Evolutionary conservation across 441 rosid genomes (phyloP), one percentile per base, ranked within the genome.

Genomic region (Erodium chrysanthum): DNA sequence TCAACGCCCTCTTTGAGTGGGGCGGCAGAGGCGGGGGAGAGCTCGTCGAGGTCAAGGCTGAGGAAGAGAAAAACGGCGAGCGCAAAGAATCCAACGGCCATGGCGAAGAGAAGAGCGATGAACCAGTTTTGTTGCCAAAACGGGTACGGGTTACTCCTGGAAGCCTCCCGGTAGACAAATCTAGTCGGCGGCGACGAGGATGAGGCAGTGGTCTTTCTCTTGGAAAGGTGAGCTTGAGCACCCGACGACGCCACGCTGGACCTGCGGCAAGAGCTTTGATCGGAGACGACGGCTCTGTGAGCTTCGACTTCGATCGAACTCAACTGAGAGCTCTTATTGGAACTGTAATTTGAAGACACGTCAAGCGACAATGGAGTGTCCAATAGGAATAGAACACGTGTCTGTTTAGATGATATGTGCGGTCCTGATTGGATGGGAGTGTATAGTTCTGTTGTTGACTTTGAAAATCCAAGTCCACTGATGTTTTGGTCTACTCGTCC

Each of bases 91-190:
- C 88, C 89, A 75, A 29, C 1, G 71, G 17, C 44, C 72, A 31
- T 4, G 83, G 71, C 1, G 85, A 67, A 4, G 82, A 69, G 23
- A 75, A 68, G 3, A 74, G 61, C 40, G 77, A 78, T 64, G 77
- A 94, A 94, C 98, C 98, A 94, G 65, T 80, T 86, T 77, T 84
- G 82, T 74, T 84, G 93, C 96, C 95, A 91, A 73, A 91, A 91
- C 25, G 96, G 96, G 44, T 42, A 66, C 17, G 44, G 50, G 37
- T 35, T 11, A 64, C 59, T 68, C 10, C 52, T 22, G 20, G 60
- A 23, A 11, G 65, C 50, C 66, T 71, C 84, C 35, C 80, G 66
- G 66, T 35, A 77, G 42, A 77, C 65, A 56, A 82, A 73, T 76
- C 78, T 82, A 35, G 77, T 73, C 62, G 82, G 25, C 61, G 77